Evolutionary conservation across 1,139 yeast species (phyloP), one percentile per base, ranked within the genome.

Genomic region (Kazachstania sp.): DNA sequence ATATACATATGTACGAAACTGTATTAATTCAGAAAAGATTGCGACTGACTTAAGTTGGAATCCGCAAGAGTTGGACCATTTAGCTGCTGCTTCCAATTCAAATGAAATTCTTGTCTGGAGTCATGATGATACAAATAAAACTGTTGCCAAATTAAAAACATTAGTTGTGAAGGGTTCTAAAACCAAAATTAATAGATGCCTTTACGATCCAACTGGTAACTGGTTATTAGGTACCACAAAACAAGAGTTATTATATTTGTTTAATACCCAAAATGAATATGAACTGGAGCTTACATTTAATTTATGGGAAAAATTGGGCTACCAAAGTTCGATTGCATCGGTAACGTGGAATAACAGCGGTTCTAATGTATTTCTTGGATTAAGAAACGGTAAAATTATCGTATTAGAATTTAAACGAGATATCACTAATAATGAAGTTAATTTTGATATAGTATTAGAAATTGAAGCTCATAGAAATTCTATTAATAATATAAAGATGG

Each of bases 71-170:
- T 77, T 76, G 23, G 69, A 67, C 39, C 65, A 73, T 26, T 69
- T 85, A 51, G 85, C 79, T 1, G 73, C 85, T 2, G 83, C 78
- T 15, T 81, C 83, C 1, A 66, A 75, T 45, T 86, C 81, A 53
- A 63, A 66, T n/a, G 61, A 61, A 40, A 63, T 84, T 30, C 75
- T 73, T 53, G 58, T 80, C 9, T 84, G 92, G 92, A 75, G 74
- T 49, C 57, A 65, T 1, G 72, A 74, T 18, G 68, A 64, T 11
- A 15, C 29, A 13, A 61, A 63, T 19, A 57, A 69, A 32, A 45
- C 41, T 5, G 35, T 53, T 7, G 46, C 42, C 13, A 54, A 51
- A 41, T 66, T 76, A 20, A 66, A 68, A 35, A 71, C 50, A 49
- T 69, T 48, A 55, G 60, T 43, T 60, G 72, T 16, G 60, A 61